phyloP scores from a whole-genome alignment of 768 basidiomycete genomes.

The Melanogaster broomeanus region DNA sequence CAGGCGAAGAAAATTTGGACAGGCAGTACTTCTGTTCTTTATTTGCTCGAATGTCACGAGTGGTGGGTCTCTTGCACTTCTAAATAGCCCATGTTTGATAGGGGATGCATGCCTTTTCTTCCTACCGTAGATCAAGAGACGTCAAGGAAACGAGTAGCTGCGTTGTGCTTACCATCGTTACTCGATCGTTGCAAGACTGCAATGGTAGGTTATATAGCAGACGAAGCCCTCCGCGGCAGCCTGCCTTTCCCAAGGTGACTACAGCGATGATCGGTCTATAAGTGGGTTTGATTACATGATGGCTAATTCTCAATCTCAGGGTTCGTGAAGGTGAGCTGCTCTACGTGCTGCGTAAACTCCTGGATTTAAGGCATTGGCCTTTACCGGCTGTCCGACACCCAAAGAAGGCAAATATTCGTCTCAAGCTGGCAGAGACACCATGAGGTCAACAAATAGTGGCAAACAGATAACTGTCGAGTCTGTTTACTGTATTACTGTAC shows the following conservation, averaged over 20 bases:
- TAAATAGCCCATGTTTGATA: neutral
- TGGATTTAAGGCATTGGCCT: conserved; percentile 68
- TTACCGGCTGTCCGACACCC: conserved; percentile 67
- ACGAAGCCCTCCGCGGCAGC: conserved; percentile 80
- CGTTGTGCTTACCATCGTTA: conserved; percentile 68
- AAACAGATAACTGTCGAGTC: too few relatives aligned
- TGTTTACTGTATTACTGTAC: too few relatives aligned
- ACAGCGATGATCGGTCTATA: neutral
- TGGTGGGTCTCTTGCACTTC: conserved; percentile 40
- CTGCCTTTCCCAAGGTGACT: conserved; percentile 84
- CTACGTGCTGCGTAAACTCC: conserved; percentile 80
- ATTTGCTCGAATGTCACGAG: conserved; percentile 68
- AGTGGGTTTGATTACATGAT: neutral
- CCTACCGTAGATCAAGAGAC: conserved; percentile 55
- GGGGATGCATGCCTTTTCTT: neutral
- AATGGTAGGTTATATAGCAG: conserved; percentile 77
- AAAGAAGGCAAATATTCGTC: conserved; percentile 52
- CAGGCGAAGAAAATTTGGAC: too few relatives aligned
- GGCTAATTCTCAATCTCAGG: conserved; percentile 38
- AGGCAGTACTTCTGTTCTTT: conserved; percentile 77
- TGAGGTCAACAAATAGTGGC: too few relatives aligned
- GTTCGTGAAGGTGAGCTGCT: conserved; percentile 87
- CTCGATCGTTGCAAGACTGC: conserved; percentile 74
- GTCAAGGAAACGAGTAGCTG: conserved; percentile 67
- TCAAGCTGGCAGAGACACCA: too few relatives aligned